These are phyloP conservation scores for Coemansia sp. DNA, from an alignment of 192 early-diverging fungal species.

Conservation along the genomic window DNA sequence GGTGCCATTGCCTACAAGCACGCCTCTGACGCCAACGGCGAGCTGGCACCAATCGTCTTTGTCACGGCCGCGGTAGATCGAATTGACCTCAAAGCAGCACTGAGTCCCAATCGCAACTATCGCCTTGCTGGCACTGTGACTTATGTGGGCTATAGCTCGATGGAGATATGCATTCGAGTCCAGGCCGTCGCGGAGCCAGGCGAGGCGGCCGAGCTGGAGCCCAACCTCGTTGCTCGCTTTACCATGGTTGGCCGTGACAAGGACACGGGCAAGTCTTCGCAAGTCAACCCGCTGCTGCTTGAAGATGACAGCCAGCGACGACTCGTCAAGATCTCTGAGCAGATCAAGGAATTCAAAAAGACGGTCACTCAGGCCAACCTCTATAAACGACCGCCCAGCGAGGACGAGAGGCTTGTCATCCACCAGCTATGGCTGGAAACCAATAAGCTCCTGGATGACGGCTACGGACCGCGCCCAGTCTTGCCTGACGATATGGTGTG, in stretches of 20 bases:
- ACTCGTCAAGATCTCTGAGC: slow-evolving; percentile 68
- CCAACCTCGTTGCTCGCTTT: slow-evolving; percentile 77
- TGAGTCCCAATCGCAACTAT: slow-evolving; percentile 67
- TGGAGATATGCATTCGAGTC: slow-evolving; percentile 79
- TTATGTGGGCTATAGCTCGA: slow-evolving; percentile 81
- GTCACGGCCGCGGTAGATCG: slow-evolving; percentile 89
- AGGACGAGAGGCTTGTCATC: slow-evolving; percentile 75
- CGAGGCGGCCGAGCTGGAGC: slow-evolving; percentile 38
- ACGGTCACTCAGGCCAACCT: slow-evolving; percentile 53
- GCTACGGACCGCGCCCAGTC: slow-evolving; percentile 22
- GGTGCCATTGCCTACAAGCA: slow-evolving; percentile 79
- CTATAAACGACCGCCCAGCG: slow-evolving; percentile 69
- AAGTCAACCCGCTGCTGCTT: slow-evolving; percentile 72
- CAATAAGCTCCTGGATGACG: slow-evolving; percentile 55
- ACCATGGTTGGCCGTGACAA: slow-evolving; percentile 86
- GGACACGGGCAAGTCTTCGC: slow-evolving; percentile 63
- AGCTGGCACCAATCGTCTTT: slow-evolving; percentile 64
- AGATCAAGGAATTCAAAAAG: slow-evolving; percentile 62
- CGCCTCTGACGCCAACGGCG: slow-evolving; percentile 55
- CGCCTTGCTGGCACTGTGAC: slow-evolving; percentile 81
- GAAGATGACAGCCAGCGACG: slow-evolving; percentile 72
- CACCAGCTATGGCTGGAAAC: slow-evolving; percentile 78
- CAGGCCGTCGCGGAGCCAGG: slow-evolving; percentile 56
- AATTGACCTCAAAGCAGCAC: slow-evolving; percentile 69
- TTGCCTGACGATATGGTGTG: slow-evolving; percentile 60